phyloP scores from a whole-genome alignment of 176 grass and related monocot species.

The Tillandsia leiboldiana region DNA sequence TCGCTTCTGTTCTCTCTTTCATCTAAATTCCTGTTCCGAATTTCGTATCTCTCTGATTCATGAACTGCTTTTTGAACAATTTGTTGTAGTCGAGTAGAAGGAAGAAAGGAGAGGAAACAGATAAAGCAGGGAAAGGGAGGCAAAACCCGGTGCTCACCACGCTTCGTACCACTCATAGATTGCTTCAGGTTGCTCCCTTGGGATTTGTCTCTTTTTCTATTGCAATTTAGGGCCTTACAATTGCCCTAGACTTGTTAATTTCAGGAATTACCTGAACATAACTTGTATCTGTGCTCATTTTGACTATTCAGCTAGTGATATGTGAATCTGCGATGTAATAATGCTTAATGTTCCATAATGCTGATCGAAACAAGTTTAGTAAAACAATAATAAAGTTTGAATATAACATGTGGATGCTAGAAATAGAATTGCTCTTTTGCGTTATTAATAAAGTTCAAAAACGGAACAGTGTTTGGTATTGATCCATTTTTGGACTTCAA shows the following conservation, averaged over 20 bases:
- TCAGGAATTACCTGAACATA: not conserved
- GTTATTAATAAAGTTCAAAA: not conserved
- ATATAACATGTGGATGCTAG: too few relatives aligned
- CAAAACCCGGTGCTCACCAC: not conserved
- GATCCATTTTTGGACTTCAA: not conserved
- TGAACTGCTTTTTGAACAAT: slow-evolving; percentile 4
- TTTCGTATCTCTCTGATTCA: not conserved
- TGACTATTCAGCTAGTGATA: not conserved
- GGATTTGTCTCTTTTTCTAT: not conserved
- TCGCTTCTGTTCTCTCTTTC: not conserved
- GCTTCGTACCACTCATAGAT: slow-evolving; percentile 70
- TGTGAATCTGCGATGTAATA: not conserved
- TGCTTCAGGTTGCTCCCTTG: slow-evolving; percentile 59
- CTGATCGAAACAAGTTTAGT: not conserved
- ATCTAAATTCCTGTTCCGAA: not conserved
- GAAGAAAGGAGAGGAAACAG: slow-evolving; percentile 11
- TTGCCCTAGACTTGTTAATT: not conserved
- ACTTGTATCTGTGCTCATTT: not conserved
- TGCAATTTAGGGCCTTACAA: not conserved
- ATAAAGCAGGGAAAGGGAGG: not conserved
- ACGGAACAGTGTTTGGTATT: not conserved
- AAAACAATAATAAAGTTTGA: too few relatives aligned
- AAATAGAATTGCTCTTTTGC: not conserved
- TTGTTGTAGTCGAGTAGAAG: slow-evolving; percentile 12
- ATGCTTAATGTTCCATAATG: not conserved